phyloP scores from a whole-genome alignment of 2,329 filamentous ascomycete genomes.

The Talaromyces funiculosus region DNA sequence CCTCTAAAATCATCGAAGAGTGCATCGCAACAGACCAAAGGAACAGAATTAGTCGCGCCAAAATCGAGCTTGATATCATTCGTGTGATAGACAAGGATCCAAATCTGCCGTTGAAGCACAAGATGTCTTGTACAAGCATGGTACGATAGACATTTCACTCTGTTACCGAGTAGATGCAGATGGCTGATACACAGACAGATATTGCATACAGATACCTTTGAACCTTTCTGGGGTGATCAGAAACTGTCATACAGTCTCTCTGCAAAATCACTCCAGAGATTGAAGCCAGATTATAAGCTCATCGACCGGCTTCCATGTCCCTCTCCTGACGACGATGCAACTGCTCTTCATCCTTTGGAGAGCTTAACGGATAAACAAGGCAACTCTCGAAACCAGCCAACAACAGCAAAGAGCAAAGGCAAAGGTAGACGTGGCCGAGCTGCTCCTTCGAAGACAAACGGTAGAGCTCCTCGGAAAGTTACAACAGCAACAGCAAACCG shows the following conservation, averaged over 20 bases:
- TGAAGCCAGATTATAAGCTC: slow-evolving; percentile 15
- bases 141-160: slow-evolving; percentile 9
- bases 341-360: neutral
- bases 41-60: slow-evolving; percentile 19
- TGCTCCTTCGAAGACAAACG: neutral
- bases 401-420: neutral
- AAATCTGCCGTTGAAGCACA: slow-evolving; percentile 17
- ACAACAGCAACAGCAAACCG: neutral
- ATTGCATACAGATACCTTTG: slow-evolving; percentile 20
- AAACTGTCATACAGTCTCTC: slow-evolving; percentile 15
- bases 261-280: slow-evolving; percentile 15
- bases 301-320: slow-evolving; percentile 5
- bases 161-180: neutral
- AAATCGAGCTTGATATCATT: slow-evolving; percentile 22
- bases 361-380: neutral
- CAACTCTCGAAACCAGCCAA: neutral
- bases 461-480: neutral
- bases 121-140: slow-evolving; percentile 22
- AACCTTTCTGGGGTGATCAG: slow-evolving; percentile 21
- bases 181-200: slow-evolving; percentile 15
- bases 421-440: neutral
- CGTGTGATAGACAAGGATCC: slow-evolving; percentile 17
- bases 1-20: slow-evolving; percentile 17
- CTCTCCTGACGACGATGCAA: neutral
- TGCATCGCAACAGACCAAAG: slow-evolving; percentile 12